These are phyloP conservation scores for Boletellus ananiceps DNA, from an alignment of 768 basidiomycete species.

Conservation along the genomic window DNA sequence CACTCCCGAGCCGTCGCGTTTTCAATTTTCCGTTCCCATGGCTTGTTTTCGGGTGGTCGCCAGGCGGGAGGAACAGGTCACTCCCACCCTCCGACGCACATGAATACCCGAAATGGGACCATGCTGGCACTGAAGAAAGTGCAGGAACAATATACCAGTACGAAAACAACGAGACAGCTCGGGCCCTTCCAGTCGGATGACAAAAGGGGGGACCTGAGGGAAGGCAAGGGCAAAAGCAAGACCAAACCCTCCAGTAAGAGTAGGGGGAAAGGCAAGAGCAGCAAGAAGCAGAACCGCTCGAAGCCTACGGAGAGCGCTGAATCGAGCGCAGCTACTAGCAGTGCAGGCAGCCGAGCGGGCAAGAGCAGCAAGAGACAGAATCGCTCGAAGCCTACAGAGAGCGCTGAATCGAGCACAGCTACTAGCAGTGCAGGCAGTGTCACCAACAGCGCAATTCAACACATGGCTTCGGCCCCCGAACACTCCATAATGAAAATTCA, in stretches of 20 bases:
- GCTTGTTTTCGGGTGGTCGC: conserved; percentile 17
- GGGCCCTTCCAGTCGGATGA: conserved; percentile 9
- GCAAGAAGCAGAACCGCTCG: conserved; percentile 22
- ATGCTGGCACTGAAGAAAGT: conserved; percentile 69
- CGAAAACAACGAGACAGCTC: conserved; percentile 59
- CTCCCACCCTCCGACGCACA: conserved; percentile 17
- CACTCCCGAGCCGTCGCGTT: conserved; percentile 78
- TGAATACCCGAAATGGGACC: conserved; percentile 38
- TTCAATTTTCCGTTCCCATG: conserved; percentile 68
- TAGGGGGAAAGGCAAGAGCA: conserved; percentile 24
- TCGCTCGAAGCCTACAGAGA: conserved; percentile 27
- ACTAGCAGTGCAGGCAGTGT: conserved; percentile 31
- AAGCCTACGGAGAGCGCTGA: conserved; percentile 31
- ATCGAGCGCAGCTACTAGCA: conserved; percentile 29
- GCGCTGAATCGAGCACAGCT: conserved; percentile 28
- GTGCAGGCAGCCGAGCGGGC: too few relatives aligned
- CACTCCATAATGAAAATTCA: conserved; percentile 10
- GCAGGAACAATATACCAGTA: conserved; percentile 76
- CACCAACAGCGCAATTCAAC: conserved; percentile 3
- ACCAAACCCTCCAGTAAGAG: conserved; percentile 26
- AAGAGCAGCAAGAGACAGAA: conserved; percentile 26
- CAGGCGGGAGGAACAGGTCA: conserved; percentile 6
- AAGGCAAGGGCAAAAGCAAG: conserved; percentile 16
- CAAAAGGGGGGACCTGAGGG: conserved; percentile 18
- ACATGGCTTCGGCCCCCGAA: conserved; percentile 7